A percentile compares a stretch with the other conserved stretches of the same genome.
Conservation (phyloP, 1,139 yeast species). For the Blastobotrys arbuscula region DNA sequence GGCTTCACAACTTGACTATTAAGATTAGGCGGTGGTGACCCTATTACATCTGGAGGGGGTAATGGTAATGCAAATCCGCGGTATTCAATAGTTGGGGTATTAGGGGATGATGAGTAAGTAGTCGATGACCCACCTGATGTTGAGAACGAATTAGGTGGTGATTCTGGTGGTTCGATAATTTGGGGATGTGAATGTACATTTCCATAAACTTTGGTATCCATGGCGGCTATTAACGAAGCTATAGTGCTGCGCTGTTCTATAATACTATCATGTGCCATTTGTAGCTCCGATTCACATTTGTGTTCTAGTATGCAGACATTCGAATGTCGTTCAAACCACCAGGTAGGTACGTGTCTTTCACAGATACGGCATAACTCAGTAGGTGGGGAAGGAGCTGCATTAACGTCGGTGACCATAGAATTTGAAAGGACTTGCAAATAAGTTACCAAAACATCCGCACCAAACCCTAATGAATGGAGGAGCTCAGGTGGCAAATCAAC, state of each 20-base stretch:
- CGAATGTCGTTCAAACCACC: constrained; percentile 94
- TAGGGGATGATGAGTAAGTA: constrained; percentile 12
- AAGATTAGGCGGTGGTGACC: constrained; percentile 6
- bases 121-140: constrained; percentile 12
- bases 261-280: constrained; percentile 67
- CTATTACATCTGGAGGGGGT: constrained; percentile 5
- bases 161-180: constrained; percentile 15
- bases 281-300: constrained; percentile 74
- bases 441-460: constrained; percentile 75
- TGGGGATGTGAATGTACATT: neutral
- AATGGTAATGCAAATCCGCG: constrained; percentile 54
- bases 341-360: constrained; percentile 84
- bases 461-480: constrained; percentile 76
- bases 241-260: constrained; percentile 64
- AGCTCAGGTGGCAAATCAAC: constrained; percentile 63
- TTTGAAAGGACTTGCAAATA: constrained; percentile 62
- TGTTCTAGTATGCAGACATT: constrained; percentile 86
- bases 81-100: constrained; percentile 40
- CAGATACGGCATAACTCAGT: constrained; percentile 85
- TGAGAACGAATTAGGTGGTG: constrained; percentile 15
- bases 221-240: constrained; percentile 25
- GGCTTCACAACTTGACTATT: neutral
- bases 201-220: constrained; percentile 13
- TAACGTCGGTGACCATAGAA: constrained; percentile 55
- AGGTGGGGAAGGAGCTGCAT: constrained; percentile 67